These are phyloP conservation scores for Vitis hybrid DNA, from an alignment of 177 flowering plant species.

Conservation along the genomic window DNA sequence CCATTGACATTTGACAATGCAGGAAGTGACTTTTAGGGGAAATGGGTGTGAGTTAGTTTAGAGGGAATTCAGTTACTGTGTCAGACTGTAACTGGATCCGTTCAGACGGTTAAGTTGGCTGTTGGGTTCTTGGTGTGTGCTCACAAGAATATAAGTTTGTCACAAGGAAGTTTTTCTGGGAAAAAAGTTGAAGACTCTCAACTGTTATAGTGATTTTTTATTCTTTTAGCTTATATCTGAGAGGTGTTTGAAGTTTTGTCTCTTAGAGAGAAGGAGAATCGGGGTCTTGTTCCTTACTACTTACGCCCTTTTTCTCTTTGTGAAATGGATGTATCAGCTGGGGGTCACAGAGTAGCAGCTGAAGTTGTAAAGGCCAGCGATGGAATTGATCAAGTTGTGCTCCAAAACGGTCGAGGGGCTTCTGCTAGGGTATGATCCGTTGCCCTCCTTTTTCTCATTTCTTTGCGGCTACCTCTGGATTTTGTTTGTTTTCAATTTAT, in stretches of 20 bases:
- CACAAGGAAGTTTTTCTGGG: slow-evolving; percentile 18
- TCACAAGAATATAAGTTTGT: slow-evolving; percentile 20
- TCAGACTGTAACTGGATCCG: too few species aligned
- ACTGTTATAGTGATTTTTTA: slow-evolving; percentile 6
- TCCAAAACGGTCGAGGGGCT: slow-evolving; percentile 36
- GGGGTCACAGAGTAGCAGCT: slow-evolving; percentile 24
- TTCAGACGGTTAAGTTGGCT: slow-evolving; percentile 11
- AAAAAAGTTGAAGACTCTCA: slow-evolving; percentile 3
- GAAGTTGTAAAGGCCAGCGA: slow-evolving; percentile 27
- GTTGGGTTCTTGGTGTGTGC: slow-evolving; percentile 21
- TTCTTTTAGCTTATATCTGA: neutral
- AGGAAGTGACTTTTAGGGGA: too few species aligned
- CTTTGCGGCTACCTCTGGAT: neutral
- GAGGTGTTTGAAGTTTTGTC: neutral
- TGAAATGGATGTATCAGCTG: slow-evolving; percentile 23
- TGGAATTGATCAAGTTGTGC: slow-evolving; percentile 40
- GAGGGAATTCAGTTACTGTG: too few species aligned
- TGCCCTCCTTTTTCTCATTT: neutral
- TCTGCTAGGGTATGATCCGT: slow-evolving; percentile 27
- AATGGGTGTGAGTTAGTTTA: too few species aligned
- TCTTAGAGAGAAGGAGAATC: slow-evolving; percentile 8
- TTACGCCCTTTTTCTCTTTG: slow-evolving; percentile 10
- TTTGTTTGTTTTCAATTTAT: too few species aligned
- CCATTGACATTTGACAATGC: too few species aligned
- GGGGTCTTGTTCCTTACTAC: neutral